A percentile compares a stretch with the other conserved stretches of the same genome.
These are phyloP conservation scores for Terfezia boudieri DNA, from an alignment of 495 filamentous ascomycete species.

Conservation along the genomic window DNA sequence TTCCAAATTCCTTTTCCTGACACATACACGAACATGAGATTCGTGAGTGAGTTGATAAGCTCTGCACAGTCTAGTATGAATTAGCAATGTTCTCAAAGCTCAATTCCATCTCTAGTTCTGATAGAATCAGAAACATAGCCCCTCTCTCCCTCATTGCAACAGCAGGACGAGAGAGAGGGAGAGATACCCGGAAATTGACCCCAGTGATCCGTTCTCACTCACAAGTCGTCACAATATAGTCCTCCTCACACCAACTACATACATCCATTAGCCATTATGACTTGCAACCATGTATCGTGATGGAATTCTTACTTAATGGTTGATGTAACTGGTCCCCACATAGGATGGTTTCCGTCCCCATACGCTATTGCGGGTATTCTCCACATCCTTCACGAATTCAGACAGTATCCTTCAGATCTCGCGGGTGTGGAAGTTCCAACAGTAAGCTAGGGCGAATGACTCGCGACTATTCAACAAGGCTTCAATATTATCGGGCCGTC, in stretches of 20 bases:
- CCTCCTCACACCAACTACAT: conserved; percentile 17
- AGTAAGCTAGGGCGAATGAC: no score
- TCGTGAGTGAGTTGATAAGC: conserved; percentile 55
- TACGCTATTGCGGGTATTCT: conserved; percentile 3
- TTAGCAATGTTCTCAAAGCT: no score
- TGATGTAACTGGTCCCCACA: conserved; percentile 14
- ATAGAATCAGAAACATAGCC: no score
- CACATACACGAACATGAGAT: conserved; percentile 53
- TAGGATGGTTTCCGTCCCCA: conserved; percentile 5
- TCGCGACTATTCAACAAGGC: no score
- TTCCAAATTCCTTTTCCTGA: conserved; percentile 49
- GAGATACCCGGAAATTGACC: not conserved
- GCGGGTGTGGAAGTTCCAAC: no score
- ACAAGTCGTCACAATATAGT: conserved; percentile 17
- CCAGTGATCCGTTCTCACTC: not conserved
- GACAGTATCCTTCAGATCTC: conserved; percentile 23
- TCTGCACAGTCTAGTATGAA: conserved; percentile 29
- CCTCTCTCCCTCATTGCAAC: not conserved
- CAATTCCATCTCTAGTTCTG: no score
- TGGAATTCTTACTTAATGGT: conserved; percentile 10
- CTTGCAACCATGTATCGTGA: no score
- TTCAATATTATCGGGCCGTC: no score
- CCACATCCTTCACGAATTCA: conserved; percentile 22
- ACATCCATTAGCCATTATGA: not conserved
- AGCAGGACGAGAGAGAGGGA: not conserved